Evolutionary conservation across 257 asterid species (phyloP).

Genomic region (Solanum medicagineum): DNA sequence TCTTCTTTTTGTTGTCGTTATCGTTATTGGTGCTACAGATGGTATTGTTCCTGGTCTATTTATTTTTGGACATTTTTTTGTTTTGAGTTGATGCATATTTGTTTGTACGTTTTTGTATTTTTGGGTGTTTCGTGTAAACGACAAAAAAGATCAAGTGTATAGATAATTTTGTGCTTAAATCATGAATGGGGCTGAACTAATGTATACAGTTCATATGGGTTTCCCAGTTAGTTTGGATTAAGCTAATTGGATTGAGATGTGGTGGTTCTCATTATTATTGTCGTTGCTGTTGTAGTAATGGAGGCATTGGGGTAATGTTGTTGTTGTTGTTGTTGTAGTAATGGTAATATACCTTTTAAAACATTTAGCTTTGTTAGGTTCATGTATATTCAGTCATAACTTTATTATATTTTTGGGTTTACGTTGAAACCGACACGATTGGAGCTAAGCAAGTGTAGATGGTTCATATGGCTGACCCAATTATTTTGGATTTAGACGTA

Average conservation of each 20-base stretch:
- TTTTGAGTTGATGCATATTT: neutral
- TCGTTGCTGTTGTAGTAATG: neutral
- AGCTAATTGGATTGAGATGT: neutral
- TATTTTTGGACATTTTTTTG: neutral
- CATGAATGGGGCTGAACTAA: neutral
- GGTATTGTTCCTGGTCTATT: neutral
- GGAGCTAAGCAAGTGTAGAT: neutral
- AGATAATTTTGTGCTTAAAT: too few species aligned
- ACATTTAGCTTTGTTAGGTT: neutral
- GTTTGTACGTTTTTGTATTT: too few species aligned
- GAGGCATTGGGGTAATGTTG: too few species aligned
- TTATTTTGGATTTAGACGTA: neutral
- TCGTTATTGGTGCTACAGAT: neutral
- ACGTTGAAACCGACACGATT: neutral
- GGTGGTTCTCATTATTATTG: neutral
- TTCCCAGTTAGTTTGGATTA: neutral
- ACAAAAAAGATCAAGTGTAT: too few species aligned
- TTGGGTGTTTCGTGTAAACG: neutral
- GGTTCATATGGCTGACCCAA: neutral
- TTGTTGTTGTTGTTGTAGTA: neutral
- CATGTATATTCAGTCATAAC: neutral
- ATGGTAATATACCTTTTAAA: neutral
- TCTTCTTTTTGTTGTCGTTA: neutral
- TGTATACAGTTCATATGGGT: neutral
- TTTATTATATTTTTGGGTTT: neutral